phyloP scores from a whole-genome alignment of 2,329 filamentous ascomycete species.

The Aspergillus sp. region DNA sequence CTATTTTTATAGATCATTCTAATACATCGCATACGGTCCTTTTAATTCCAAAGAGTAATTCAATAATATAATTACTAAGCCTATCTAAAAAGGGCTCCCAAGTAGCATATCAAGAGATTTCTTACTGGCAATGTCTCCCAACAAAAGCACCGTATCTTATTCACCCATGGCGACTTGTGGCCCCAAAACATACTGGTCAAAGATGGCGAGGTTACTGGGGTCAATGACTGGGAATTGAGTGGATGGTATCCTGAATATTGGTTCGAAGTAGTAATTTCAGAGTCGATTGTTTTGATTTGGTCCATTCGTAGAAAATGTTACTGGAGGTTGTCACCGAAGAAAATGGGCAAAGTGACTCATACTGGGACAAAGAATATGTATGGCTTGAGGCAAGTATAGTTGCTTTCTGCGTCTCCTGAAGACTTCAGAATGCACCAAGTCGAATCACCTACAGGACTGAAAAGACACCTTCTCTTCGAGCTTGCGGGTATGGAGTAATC shows the following conservation, averaged over 20 bases:
- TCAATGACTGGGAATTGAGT: constrained; percentile 22
- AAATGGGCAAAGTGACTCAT: no score
- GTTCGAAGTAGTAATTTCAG: no score
- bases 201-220: constrained; percentile 14
- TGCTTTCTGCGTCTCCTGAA: no score
- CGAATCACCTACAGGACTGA: no score
- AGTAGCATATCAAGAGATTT: constrained; percentile 11
- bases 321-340: no score
- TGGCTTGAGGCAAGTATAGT: no score
- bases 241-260: constrained; percentile 22
- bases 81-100: constrained; percentile 10
- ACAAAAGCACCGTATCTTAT: constrained; percentile 15
- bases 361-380: no score
- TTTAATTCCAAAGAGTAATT: constrained; percentile 20
- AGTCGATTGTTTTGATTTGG: no score
- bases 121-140: constrained; percentile 9
- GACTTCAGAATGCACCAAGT: no score
- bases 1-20: neutral
- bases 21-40: constrained; percentile 9
- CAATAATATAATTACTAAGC: constrained; percentile 18
- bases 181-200: constrained; percentile 21
- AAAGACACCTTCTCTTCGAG: no score
- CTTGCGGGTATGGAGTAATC: no score
- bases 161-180: constrained; percentile 20
- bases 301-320: no score